A percentile compares a stretch with the other conserved stretches of the same genome.
Conservation (phyloP, 1,284 basidiomycete genomes). For the Macrocystidia cucumis region DNA sequence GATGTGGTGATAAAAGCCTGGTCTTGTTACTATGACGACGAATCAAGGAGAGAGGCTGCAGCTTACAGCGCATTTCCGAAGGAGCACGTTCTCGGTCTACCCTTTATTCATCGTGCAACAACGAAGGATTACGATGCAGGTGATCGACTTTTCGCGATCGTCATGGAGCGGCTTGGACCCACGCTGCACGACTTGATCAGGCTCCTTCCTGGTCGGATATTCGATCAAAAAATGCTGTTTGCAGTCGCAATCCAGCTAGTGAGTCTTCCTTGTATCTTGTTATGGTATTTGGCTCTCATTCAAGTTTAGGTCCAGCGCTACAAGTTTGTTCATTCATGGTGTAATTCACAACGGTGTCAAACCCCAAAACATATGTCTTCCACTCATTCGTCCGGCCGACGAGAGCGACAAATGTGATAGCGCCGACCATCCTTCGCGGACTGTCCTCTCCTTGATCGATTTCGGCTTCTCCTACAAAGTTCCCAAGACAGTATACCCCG, state of each 20-base stretch:
- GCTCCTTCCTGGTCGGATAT: slow-evolving; percentile 9
- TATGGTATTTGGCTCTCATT: neutral
- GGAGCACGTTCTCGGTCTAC: slow-evolving; percentile 2
- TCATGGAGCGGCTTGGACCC: slow-evolving; percentile 18
- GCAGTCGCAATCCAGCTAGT: slow-evolving; percentile 21
- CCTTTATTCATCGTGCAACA: slow-evolving; percentile 8
- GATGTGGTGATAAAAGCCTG: slow-evolving; percentile 20
- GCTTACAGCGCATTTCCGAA: slow-evolving; percentile 13
- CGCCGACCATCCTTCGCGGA: too few relatives aligned
- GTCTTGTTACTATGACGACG: slow-evolving; percentile 13
- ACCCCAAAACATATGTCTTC: slow-evolving; percentile 21
- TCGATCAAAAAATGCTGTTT: slow-evolving; percentile 16
- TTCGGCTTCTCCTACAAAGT: slow-evolving; percentile 17
- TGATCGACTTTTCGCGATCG: slow-evolving; percentile 15
- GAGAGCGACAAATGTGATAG: slow-evolving; percentile 3
- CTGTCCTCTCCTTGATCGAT: slow-evolving; percentile 19
- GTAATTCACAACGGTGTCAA: slow-evolving; percentile 22
- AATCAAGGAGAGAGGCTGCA: slow-evolving; percentile 15
- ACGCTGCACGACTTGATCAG: slow-evolving; percentile 16
- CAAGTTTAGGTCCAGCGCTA: slow-evolving; percentile 17
- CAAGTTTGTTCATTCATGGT: slow-evolving; percentile 15
- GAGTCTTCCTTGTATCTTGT: neutral
- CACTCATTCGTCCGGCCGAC: slow-evolving; percentile 3
- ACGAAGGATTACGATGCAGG: slow-evolving; percentile 10
- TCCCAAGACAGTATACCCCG: slow-evolving; percentile 6